phyloP scores from a whole-genome alignment of 805 yeast species.

The Isabelozyma gotoi region DNA sequence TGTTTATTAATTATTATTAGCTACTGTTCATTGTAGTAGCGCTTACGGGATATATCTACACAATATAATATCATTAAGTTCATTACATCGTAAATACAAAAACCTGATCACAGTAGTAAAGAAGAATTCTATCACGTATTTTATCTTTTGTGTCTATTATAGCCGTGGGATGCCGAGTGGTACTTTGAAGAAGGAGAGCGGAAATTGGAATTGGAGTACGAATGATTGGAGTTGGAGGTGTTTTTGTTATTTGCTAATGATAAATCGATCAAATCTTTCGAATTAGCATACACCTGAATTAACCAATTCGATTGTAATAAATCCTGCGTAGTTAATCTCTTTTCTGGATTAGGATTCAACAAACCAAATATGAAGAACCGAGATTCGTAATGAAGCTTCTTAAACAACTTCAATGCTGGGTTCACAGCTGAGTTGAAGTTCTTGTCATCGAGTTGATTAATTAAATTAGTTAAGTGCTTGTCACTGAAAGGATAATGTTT shows the following conservation, averaged over 20 bases:
- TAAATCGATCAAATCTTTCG: constrained; percentile 27
- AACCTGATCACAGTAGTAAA: not conserved
- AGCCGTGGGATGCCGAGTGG: not conserved
- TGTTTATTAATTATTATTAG: too few species aligned
- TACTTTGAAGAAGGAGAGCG: not conserved
- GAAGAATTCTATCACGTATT: not conserved
- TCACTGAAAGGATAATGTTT: constrained; percentile 26
- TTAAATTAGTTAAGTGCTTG: constrained; percentile 17
- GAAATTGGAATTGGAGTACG: not conserved
- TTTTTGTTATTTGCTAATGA: not conserved
- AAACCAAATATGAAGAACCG: constrained; percentile 29
- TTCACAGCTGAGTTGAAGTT: constrained; percentile 15
- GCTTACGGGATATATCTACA: too few species aligned
- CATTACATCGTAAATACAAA: not conserved
- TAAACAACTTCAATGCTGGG: constrained; percentile 34
- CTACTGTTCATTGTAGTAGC: too few species aligned
- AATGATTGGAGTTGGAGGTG: not conserved
- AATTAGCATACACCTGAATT: constrained; percentile 36
- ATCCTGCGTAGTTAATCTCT: constrained; percentile 23
- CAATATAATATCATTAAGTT: not conserved
- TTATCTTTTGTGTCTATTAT: not conserved
- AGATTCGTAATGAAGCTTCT: constrained; percentile 37
- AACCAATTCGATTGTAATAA: constrained; percentile 36
- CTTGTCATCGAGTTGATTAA: constrained; percentile 25
- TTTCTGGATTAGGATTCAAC: constrained; percentile 29